Percentiles rank a stretch among this genome's conserved stretches.
These are phyloP conservation scores for Orbilia blumenaviensis DNA, from an alignment of 2,329 filamentous ascomycete species.

Conservation along the genomic window DNA sequence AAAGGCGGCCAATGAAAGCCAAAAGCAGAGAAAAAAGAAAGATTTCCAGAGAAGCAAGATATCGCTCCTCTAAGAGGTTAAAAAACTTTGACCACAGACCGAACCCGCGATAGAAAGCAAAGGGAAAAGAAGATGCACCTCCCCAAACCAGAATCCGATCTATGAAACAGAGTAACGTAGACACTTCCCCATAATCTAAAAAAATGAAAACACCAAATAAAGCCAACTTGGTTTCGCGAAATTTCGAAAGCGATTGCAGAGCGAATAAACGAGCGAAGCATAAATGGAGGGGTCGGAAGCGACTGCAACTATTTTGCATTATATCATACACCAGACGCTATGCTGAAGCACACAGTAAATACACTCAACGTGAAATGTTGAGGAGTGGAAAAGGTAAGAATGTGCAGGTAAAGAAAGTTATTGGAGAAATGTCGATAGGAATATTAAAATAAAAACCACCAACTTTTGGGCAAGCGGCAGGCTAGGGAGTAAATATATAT, in stretches of 20 bases:
- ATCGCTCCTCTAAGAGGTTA: slow-evolving; percentile 60
- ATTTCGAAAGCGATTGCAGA: slow-evolving; percentile 16
- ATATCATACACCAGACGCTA: slow-evolving; percentile 54
- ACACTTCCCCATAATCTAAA: slow-evolving; percentile 49
- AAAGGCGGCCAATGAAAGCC: background rate
- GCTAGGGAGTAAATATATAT: background rate
- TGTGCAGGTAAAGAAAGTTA: slow-evolving; percentile 1
- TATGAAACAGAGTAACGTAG: slow-evolving; percentile 28
- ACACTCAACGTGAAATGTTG: slow-evolving; percentile 22
- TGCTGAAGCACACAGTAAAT: slow-evolving; percentile 52
- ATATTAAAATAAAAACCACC: slow-evolving; percentile 19
- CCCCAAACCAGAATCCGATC: slow-evolving; percentile 41
- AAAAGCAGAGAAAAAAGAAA: slow-evolving; percentile 54
- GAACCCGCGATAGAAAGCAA: slow-evolving; percentile 58
- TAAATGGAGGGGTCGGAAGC: slow-evolving; percentile 41
- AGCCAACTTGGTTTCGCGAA: slow-evolving; percentile 23
- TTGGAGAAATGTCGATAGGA: slow-evolving; percentile 15
- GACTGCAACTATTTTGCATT: slow-evolving; percentile 50
- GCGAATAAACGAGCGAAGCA: slow-evolving; percentile 8
- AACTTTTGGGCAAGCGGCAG: slow-evolving; percentile 2
- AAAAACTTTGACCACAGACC: slow-evolving; percentile 55
- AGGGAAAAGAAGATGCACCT: slow-evolving; percentile 51
- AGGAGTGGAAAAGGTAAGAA: slow-evolving; percentile 19
- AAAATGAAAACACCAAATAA: slow-evolving; percentile 13
- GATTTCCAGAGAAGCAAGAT: slow-evolving; percentile 61